Base-by-base conservation (phyloP, 1,284 basidiomycete genomes). In the Papiliotrema nemorosa region DNA sequence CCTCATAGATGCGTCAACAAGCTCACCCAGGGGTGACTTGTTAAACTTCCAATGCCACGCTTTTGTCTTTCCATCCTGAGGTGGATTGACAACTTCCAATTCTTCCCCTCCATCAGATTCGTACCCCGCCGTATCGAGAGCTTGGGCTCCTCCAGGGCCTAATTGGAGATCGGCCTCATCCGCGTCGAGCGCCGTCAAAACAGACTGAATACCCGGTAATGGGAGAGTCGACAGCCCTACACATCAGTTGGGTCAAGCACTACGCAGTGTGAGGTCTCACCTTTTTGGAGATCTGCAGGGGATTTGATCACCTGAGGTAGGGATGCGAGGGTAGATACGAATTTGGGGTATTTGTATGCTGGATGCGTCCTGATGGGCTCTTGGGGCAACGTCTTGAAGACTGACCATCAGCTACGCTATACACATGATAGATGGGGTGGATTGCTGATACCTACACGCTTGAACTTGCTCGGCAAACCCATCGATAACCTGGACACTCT, bases 1-100 rank as follows among this genome's bases (percentile, higher is more conserved):
- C 9, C 5, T n/a, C 16, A 47, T 3, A 26, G n/a, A n/a, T 16
- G 6, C 27, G 33, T 21, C n/a, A 38, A 20, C 16, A 25, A 5
- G 27, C 72, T 58, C 42, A 74, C 74, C 75, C 57, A 75, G 53
- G 14, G 75, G 75, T n/a, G 69, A 72, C 60, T 75, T 76, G 60
- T 60, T 72, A 55, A 67, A 76, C 51, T 62, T 63, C 67, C 69
- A 74, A 27, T 55, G 54, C 60, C 66, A 75, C 24, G 64, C 63
- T 50, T 70, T 64, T 26, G 62, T 62, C 54, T 61, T 60, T 41
- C 59, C 58, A 26, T 61, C 61, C 9, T 62, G 56, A 9, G 54
- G 48, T 14, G 44, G 21, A 41, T 53, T 39, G 50, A 25, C 53
- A 44, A 55, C 52, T 20, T 55, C 57, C 14, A 50, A 44, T 29